Evolutionary conservation across 139 green algal species (phyloP).

Genomic region (Marvania coccoides): DNA sequence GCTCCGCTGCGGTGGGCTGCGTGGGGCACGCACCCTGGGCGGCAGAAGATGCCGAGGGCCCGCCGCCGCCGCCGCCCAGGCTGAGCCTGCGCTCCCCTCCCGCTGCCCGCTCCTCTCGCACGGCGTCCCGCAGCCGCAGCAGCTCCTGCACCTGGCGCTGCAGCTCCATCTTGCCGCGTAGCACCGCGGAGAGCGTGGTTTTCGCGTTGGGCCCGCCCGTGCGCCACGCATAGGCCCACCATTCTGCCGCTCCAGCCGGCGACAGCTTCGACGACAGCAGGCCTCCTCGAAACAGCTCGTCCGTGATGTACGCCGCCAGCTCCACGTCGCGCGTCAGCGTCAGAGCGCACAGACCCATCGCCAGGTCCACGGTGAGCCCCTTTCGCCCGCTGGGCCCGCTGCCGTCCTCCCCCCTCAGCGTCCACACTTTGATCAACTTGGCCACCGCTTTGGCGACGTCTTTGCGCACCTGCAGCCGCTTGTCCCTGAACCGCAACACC

Average conservation of each 20-base stretch:
- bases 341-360: slow-evolving; percentile 7
- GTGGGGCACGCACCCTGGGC: background rate
- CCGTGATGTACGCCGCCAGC: slow-evolving; percentile 25
- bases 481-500: slow-evolving; percentile 53
- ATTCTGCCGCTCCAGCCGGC: slow-evolving; percentile 9
- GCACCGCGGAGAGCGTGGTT: background rate
- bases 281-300: slow-evolving; percentile 32
- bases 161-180: slow-evolving; percentile 12
- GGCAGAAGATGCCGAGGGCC: background rate
- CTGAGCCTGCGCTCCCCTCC: background rate
- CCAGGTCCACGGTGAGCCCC: background rate
- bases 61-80: background rate
- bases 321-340: slow-evolving; percentile 27
- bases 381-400: background rate
- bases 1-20: background rate
- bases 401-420: background rate
- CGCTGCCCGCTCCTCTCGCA: slow-evolving; percentile 4
- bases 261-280: slow-evolving; percentile 46
- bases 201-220: background rate
- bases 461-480: slow-evolving; percentile 48
- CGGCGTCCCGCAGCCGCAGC: slow-evolving; percentile 8
- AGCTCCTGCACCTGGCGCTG: slow-evolving; percentile 29
- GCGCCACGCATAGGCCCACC: slow-evolving; percentile 39
- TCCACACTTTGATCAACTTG: slow-evolving; percentile 5
- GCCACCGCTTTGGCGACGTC: slow-evolving; percentile 31